Base-by-base conservation (phyloP, 768 basidiomycete genomes). In the Mycena filopes region DNA sequence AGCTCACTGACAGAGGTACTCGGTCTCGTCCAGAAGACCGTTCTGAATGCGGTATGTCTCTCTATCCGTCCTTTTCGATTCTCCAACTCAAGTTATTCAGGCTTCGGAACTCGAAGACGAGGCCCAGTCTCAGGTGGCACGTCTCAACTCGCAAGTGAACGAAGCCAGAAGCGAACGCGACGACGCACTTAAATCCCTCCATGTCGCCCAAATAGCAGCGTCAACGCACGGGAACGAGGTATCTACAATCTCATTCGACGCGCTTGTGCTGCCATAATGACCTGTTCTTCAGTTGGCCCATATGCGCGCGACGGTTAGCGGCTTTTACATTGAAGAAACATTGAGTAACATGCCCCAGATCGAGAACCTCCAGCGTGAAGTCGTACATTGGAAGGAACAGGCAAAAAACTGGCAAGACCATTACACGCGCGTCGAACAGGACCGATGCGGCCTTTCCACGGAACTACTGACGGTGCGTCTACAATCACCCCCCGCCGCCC, bases 391-490 rank as follows among this genome's bases (percentile, higher is more conserved):
- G 90, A 92, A 91, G 75, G 86, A 89, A 53, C 92, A 93, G 70
- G 85, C 90, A 0, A 80, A 82, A 56, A 89, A 89, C 69, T 93
- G 92, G 92, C 92, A 93, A 74, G 91, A 91, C 23, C 90, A 92
- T 69, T 93, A 91, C 74, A 78, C 89, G 40, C 86, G 90, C 18
- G 89, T 91, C 47, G 91, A 93, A 65, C 82, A 88, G 59, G 90
- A 92, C 60, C 84, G 90, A 59, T 84, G 82, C 31, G 81, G 82
- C 7, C 82, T 92, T 15, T 80, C 86, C 10, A 82, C 83, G 6
- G 88, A 90, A 57, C 81, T 91, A 2, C 73, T 89, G 11, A 75
- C 84, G 6, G 86, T 87, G 55, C 81, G 80, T 45, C 73, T 82
- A 28, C 79, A 79, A 16, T 11, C 45, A 43, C 45, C 23, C n/a